These are phyloP conservation scores for Schizophyllum commune DNA, from an alignment of 1,284 basidiomycete genomes.

Conservation along the genomic window DNA sequence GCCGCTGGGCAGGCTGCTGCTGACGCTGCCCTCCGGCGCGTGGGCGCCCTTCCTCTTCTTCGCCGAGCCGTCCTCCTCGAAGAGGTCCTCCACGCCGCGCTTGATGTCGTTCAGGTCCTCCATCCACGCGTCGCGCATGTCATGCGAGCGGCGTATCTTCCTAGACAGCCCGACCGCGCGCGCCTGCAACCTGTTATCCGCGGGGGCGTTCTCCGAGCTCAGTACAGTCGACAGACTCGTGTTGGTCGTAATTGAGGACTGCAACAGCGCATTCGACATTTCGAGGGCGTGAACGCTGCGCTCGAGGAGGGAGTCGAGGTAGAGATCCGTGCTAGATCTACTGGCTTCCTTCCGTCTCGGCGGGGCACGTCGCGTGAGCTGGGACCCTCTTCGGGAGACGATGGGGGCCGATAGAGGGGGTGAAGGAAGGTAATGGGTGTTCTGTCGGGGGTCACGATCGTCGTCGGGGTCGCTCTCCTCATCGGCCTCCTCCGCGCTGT, in stretches of 20 bases:
- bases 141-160: slow-evolving; percentile 36
- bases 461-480: slow-evolving; percentile 50
- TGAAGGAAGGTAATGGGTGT: slow-evolving; percentile 1
- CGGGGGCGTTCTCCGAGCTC: slow-evolving; percentile 19
- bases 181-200: slow-evolving; percentile 29
- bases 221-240: slow-evolving; percentile 45
- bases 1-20: slow-evolving; percentile 13
- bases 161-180: slow-evolving; percentile 39
- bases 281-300: slow-evolving; percentile 77
- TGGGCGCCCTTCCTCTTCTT: slow-evolving; percentile 3
- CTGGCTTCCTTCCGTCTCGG: slow-evolving; percentile 10
- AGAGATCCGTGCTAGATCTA: slow-evolving; percentile 23
- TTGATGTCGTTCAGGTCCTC: slow-evolving; percentile 62
- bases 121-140: slow-evolving; percentile 47
- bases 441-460: neutral
- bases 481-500: slow-evolving; percentile 70
- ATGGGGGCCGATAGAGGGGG: slow-evolving; percentile 5
- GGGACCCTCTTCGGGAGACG: neutral
- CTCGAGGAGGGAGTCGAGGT: slow-evolving; percentile 67
- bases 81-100: slow-evolving; percentile 49
- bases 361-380: slow-evolving; percentile 10
- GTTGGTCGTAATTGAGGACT: slow-evolving; percentile 64
- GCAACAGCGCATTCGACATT: slow-evolving; percentile 70
- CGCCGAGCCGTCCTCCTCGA: slow-evolving; percentile 22
- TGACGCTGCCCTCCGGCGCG: slow-evolving; percentile 6